Evolutionary conservation across 805 yeast species (phyloP).

Genomic region (Schwanniomyces pseudopolymorphus): DNA sequence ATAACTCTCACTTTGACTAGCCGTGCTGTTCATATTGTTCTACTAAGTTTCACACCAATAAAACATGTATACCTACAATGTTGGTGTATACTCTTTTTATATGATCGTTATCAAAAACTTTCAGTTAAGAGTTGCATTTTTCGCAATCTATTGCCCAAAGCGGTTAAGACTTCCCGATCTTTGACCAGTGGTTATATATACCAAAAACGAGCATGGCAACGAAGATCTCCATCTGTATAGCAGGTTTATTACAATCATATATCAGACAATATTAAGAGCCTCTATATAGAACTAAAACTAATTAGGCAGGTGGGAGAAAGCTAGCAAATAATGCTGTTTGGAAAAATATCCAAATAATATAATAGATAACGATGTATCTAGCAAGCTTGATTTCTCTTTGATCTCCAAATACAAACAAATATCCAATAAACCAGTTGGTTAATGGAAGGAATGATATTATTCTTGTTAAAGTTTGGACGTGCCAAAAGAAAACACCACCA

Average conservation of each 20-base stretch:
- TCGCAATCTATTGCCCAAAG: constrained; percentile 4
- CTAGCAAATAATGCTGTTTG: constrained; percentile 76
- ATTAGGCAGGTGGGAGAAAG: constrained; percentile 90
- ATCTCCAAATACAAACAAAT: constrained; percentile 10
- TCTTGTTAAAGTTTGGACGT: constrained; percentile 83
- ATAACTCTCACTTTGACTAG: neutral
- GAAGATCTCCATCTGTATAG: too few species aligned
- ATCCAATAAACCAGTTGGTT: constrained; percentile 68
- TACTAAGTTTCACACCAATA: neutral
- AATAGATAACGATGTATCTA: constrained; percentile 38
- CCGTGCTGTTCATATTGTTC: neutral
- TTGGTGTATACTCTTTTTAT: neutral
- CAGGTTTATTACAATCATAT: too few species aligned
- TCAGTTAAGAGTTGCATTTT: neutral
- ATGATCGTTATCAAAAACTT: neutral
- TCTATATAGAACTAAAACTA: neutral
- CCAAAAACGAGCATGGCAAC: neutral
- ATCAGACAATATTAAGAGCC: neutral
- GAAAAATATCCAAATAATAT: constrained; percentile 60
- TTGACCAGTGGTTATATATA: neutral
- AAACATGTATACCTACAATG: neutral
- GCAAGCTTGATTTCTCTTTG: constrained; percentile 9
- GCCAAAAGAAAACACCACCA: constrained; percentile 62
- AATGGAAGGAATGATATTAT: constrained; percentile 76
- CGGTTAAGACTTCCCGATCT: constrained; percentile 2